Evolutionary conservation across 495 filamentous ascomycete genomes (phyloP), one percentile per base, ranked within the genome.

Genomic region (Aspergillus panamensis): DNA sequence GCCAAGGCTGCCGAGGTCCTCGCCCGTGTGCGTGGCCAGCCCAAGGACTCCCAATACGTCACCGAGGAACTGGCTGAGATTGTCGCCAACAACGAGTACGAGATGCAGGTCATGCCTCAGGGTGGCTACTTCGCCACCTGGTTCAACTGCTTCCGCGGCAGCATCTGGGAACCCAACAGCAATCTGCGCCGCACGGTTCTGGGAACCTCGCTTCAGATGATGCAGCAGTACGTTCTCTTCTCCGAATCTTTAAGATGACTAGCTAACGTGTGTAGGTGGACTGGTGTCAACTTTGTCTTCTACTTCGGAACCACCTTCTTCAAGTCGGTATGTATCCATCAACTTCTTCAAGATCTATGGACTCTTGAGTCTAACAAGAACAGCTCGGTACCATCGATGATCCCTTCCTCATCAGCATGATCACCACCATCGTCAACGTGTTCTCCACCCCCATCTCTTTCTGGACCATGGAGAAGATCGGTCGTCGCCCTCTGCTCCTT

Each of bases 281-380:
- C 89, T 25, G 90, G 90, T 76, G 85, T 95, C 74, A 94, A 95
- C 80, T 93, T 94, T 78, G 86, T 95, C 76, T 93, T 95, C 83
- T 96, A 92, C 80, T 94, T 88, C 71, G 86, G 86, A 44, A 91
- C 88, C 29, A 82, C 85, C 50, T 93, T 92, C 83, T 88, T 94
- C 76, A 72, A 83, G n/a, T 61, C 59, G 44, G 64, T 66, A 59
- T 14, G 61, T 54, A 20, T 32, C 13, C 16, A 14, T 17, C 16
- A 16, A n/a, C 16, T 13, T 17, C 6, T 19, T 1, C 42, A 3
- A 10, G 16, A 10, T 6, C 42, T 6, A 3, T 25, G 3, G 17
- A 10, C 32, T n/a, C n/a, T n/a, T 17, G 21, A 12, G 4, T 16
- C 48, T 53, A 51, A 52, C 61, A 47, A 7, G 42, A 14, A 61